A percentile compares a stretch with the other conserved stretches of the same genome.
Conservation (phyloP, 2,329 filamentous ascomycete genomes). For the Aspergillus pseudoviridinutans region DNA sequence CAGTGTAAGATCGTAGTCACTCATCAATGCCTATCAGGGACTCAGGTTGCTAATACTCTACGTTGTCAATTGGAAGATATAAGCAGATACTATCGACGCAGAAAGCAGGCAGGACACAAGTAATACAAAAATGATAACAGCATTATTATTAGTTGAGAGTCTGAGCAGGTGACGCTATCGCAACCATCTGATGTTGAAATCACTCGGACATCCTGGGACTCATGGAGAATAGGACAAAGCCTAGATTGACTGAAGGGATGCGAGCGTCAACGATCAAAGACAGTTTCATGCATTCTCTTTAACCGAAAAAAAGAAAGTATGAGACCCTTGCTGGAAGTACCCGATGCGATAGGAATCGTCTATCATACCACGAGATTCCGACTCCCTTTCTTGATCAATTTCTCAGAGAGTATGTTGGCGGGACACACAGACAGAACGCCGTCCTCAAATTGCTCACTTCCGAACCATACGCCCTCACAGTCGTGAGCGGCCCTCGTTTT, state of each 20-base stretch:
- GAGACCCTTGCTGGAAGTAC: slow-evolving; percentile 23
- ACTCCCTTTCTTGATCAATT: slow-evolving; percentile 15
- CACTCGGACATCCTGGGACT: neutral
- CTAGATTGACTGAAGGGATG: neutral
- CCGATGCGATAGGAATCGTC: slow-evolving; percentile 25
- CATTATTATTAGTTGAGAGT: neutral
- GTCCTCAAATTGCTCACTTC: slow-evolving; percentile 18
- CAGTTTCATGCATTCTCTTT: slow-evolving; percentile 34
- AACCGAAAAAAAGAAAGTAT: slow-evolving; percentile 22
- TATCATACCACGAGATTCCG: slow-evolving; percentile 25
- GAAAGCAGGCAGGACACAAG: neutral
- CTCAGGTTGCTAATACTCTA: neutral
- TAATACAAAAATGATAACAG: neutral
- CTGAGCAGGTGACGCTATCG: neutral
- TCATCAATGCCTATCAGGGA: neutral
- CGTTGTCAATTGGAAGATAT: neutral
- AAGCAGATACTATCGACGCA: neutral
- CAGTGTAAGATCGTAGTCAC: no score
- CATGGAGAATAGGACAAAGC: neutral
- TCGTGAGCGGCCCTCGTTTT: slow-evolving; percentile 9
- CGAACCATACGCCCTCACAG: slow-evolving; percentile 13
- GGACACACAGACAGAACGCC: slow-evolving; percentile 15
- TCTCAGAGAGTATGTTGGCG: slow-evolving; percentile 7
- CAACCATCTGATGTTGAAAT: neutral
- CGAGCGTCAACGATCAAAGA: slow-evolving; percentile 10